phyloP scores from a whole-genome alignment of 768 basidiomycete species.

The Bullera alba region DNA sequence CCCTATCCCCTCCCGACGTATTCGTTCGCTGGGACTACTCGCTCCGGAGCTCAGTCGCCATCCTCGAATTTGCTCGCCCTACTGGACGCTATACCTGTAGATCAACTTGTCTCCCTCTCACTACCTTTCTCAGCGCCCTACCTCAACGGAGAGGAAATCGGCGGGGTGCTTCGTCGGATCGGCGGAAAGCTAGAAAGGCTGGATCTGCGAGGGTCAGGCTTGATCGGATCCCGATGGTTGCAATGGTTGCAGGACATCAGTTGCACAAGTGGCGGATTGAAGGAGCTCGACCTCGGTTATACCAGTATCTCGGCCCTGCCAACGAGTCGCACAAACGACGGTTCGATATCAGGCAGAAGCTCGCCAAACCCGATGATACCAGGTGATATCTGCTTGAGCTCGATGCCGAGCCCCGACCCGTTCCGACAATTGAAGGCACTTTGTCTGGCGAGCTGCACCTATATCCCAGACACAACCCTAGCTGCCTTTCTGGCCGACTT shows the following conservation, averaged over 20 bases:
- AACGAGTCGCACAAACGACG: background rate
- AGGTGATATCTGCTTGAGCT: background rate
- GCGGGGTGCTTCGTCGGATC: constrained; percentile 7
- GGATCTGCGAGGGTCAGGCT: constrained; percentile 20
- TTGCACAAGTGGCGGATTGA: constrained; percentile 5
- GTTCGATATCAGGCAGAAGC: too few species aligned
- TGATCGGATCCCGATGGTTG: constrained; percentile 14
- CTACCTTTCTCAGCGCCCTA: constrained; percentile 31
- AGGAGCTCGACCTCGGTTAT: constrained; percentile 25
- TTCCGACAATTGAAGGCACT: constrained; percentile 5
- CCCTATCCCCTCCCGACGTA: constrained; percentile 17
- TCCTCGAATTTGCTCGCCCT: constrained; percentile 4
- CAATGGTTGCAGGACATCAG: constrained; percentile 7
- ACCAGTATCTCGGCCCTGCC: constrained; percentile 25
- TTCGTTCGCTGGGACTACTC: background rate
- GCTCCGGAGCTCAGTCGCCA: constrained; percentile 4
- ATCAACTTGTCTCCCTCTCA: constrained; percentile 18
- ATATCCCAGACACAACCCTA: constrained; percentile 6
- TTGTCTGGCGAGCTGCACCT: constrained; percentile 22
- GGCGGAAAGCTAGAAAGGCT: constrained; percentile 19
- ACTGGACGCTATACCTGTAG: constrained; percentile 7
- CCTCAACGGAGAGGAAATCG: constrained; percentile 12
- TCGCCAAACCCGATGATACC: background rate
- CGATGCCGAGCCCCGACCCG: background rate
- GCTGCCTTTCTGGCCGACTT: constrained; percentile 16